phyloP scores from a whole-genome alignment of 139 green algal genomes.

The Chlorella sp. region DNA sequence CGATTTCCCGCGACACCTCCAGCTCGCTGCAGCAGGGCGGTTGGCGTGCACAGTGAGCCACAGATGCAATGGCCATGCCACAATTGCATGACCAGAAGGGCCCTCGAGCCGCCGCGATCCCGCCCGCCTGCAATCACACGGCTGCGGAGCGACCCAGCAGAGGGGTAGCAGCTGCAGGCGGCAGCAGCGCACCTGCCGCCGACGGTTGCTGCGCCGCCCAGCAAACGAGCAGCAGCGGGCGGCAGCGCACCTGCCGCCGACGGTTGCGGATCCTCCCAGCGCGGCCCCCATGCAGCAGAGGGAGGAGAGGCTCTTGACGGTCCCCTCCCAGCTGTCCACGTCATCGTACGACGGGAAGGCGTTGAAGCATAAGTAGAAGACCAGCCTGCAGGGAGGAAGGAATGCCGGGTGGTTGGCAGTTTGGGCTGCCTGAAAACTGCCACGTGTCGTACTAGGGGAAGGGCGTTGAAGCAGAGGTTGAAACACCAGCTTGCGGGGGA shows the following conservation, averaged over 20 bases:
- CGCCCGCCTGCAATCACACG: too few species aligned
- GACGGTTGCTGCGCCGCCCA: neutral
- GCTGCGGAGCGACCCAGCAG: too few species aligned
- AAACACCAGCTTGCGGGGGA: neutral
- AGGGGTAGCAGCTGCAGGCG: too few species aligned
- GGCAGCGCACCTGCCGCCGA: constrained; percentile 16
- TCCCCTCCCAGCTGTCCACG: constrained; percentile 35
- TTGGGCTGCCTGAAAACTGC: too few species aligned
- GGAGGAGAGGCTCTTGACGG: neutral
- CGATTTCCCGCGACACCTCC: constrained; percentile 27
- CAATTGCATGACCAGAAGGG: too few species aligned
- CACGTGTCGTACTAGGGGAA: too few species aligned
- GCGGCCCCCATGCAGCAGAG: constrained; percentile 8
- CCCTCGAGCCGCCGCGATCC: too few species aligned
- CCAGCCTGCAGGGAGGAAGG: neutral
- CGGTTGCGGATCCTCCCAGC: neutral
- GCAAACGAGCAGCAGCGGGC: neutral
- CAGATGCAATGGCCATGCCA: neutral
- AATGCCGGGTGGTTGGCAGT: too few species aligned
- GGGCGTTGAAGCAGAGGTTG: too few species aligned
- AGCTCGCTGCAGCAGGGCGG: neutral
- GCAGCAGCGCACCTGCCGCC: neutral
- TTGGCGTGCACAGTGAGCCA: neutral
- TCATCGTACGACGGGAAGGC: constrained; percentile 44
- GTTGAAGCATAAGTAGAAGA: constrained; percentile 30